Base-by-base conservation (phyloP, 257 asterid genomes). In the Paraleonurus japonicus region DNA sequence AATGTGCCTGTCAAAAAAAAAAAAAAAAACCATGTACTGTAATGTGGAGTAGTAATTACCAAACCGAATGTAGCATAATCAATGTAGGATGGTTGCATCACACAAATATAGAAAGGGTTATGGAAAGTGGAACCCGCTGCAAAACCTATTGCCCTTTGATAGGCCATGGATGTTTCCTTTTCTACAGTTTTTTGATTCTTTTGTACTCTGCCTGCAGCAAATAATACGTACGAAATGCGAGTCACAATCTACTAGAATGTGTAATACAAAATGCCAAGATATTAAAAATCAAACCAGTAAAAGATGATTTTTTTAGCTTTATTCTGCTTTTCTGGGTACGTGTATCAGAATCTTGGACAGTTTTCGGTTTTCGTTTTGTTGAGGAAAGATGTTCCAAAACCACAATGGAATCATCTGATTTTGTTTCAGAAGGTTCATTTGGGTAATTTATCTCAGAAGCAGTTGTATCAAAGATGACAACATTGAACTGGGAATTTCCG, bases 391-490 rank as follows among this genome's bases (percentile, higher is more conserved):
- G 54, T 33, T 23, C 23, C 26, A 41, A 17, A 15, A 60, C 17
- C 12, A 24, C 22, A 41, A 58, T 4, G 17, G 60, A 59, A 27
- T 57, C 75, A 17, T 71, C 58, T 4, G 47, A 57, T 7, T 13
- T 12, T 13, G 51, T 43, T 43, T 19, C 51, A 43, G 51, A 43
- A 43, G 51, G 51, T 43, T 43, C 51, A 54, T 12, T 37, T 4
- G 45, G 72, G 70, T 87, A 79, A 20, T 81, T 75, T 1, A 85
- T 78, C 74, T 85, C 94, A 0, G 64, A 15, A 24, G 80, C 81
- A 22, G 65, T 51, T 9, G 8, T 33, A 43, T 83, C 85, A 55
- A 75, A 85, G 58, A 87, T 85, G 4, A 61, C 11, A 68, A 83
- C 87, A 27, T 53, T 32, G 24, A 87, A 85, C 8, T 48, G 61